These are phyloP conservation scores for Phlyctochytrium arcticum DNA, from an alignment of 192 early-diverging fungal genomes.

Conservation along the genomic window DNA sequence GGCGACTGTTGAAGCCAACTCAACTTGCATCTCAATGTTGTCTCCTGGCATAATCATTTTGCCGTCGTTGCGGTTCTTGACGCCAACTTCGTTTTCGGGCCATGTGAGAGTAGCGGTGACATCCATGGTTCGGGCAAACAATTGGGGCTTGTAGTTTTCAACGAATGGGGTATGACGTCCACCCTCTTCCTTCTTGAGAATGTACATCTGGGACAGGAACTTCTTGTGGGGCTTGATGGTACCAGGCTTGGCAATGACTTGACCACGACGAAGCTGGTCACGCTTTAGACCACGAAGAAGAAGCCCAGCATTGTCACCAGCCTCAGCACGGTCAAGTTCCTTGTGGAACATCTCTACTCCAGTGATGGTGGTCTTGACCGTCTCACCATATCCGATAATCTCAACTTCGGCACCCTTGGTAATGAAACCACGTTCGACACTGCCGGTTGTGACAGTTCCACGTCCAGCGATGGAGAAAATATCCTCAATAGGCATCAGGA, in stretches of 20 bases:
- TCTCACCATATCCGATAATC: constrained; percentile 89
- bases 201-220: constrained; percentile 88
- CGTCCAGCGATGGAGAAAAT: constrained; percentile 97
- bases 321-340: constrained; percentile 92
- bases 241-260: constrained; percentile 88
- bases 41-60: constrained; percentile 99
- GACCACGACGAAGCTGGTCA: constrained; percentile 91
- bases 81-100: constrained; percentile 57
- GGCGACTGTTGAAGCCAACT: constrained; percentile 76
- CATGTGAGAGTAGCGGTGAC: constrained; percentile 77
- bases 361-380: constrained; percentile 90
- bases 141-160: constrained; percentile 94
- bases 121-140: constrained; percentile 95
- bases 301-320: constrained; percentile 98
- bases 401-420: constrained; percentile 94
- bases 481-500: constrained; percentile 98
- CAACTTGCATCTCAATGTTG: constrained; percentile 85
- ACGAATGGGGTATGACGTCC: constrained; percentile 97
- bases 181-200: constrained; percentile 97
- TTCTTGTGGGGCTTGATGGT: constrained; percentile 93
- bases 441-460: constrained; percentile 93
- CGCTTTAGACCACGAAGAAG: constrained; percentile 96
- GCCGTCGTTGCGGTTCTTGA: constrained; percentile 76
- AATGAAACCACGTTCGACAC: constrained; percentile 91
- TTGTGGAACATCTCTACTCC: constrained; percentile 99